phyloP scores from a whole-genome alignment of 805 yeast species.

The Lachancea waltii region DNA sequence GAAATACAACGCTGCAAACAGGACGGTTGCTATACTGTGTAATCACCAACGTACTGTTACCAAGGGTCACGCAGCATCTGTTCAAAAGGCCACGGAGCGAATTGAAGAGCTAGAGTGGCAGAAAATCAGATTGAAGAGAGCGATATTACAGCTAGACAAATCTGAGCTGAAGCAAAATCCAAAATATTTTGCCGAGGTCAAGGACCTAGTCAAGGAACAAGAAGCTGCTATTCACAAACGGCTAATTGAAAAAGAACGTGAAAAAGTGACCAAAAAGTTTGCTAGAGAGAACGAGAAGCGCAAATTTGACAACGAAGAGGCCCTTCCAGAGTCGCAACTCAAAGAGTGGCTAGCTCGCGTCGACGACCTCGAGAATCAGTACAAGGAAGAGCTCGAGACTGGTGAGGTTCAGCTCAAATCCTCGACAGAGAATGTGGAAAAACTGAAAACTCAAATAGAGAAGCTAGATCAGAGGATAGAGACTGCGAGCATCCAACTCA shows the following conservation, averaged over 20 bases:
- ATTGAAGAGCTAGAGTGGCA: slow-evolving; percentile 83
- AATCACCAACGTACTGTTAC: slow-evolving; percentile 93
- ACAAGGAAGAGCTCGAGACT: slow-evolving; percentile 49
- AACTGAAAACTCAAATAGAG: slow-evolving; percentile 62
- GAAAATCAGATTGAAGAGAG: slow-evolving; percentile 63
- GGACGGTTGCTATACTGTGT: slow-evolving; percentile 93
- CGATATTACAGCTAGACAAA: slow-evolving; percentile 62
- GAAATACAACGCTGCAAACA: slow-evolving; percentile 86
- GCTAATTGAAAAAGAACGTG: slow-evolving; percentile 61
- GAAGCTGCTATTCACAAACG: slow-evolving; percentile 49
- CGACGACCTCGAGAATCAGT: slow-evolving; percentile 45
- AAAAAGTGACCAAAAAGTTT: slow-evolving; percentile 57
- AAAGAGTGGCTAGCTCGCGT: slow-evolving; percentile 52
- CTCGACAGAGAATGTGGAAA: slow-evolving; percentile 51
- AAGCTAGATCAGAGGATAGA: slow-evolving; percentile 64
- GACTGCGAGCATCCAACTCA: slow-evolving; percentile 64
- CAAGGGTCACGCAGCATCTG: slow-evolving; percentile 74
- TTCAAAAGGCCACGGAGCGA: slow-evolving; percentile 70
- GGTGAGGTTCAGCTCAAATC: slow-evolving; percentile 53
- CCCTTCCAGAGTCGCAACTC: slow-evolving; percentile 48
- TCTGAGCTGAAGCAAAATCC: slow-evolving; percentile 43
- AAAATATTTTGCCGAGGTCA: slow-evolving; percentile 59
- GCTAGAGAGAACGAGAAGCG: slow-evolving; percentile 72
- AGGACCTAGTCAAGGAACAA: slow-evolving; percentile 60
- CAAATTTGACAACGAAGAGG: slow-evolving; percentile 48